Evolutionary conservation across 106 monocot genomes (phyloP).

Genomic region (Dendrobium nobile): DNA sequence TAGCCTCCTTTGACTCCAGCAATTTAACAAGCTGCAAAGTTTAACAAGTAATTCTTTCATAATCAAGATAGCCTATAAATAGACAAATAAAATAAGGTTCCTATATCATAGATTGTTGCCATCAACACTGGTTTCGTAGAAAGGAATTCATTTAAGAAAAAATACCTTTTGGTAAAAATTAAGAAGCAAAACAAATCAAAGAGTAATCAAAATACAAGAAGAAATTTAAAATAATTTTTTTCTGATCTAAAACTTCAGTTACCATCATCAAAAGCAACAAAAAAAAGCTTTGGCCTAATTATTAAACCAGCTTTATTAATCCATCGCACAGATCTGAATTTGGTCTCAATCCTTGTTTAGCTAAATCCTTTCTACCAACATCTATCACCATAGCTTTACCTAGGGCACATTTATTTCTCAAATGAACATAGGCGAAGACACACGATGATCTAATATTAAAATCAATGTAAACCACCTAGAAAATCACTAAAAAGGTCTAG

Average conservation of each 20-base stretch:
- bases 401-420: no score
- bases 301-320: neutral
- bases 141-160: neutral
- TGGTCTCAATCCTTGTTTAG: no score
- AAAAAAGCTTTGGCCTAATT: neutral
- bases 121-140: neutral
- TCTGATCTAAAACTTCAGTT: neutral
- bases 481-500: no score
- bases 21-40: slow-evolving; percentile 86
- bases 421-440: no score
- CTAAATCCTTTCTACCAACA: no score
- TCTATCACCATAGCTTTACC: no score
- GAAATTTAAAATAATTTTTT: neutral
- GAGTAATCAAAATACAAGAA: neutral
- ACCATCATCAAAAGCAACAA: neutral
- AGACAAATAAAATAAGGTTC: neutral
- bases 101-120: neutral
- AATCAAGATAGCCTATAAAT: neutral
- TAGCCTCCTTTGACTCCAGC: slow-evolving; percentile 89
- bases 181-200: neutral
- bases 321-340: neutral
- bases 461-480: no score
- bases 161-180: neutral
- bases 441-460: no score
- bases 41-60: neutral